Conservation (phyloP, 1,284 basidiomycete genomes). For the Xanthoconium separans region DNA sequence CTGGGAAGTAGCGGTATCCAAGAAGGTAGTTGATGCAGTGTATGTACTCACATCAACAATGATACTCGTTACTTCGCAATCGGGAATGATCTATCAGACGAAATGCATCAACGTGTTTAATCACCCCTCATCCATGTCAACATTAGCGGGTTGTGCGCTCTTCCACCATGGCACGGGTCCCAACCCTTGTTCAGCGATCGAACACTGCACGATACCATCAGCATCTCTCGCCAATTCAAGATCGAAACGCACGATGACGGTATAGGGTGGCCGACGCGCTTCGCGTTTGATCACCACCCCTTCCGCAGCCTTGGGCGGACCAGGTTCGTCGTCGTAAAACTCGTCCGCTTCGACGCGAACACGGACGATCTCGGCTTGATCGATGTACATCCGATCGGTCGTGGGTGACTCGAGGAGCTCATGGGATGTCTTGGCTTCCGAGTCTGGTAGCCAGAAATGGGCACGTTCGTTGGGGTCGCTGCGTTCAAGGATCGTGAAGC, state of each 20-base stretch:
- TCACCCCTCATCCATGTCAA: conserved; percentile 37
- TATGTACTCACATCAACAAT: conserved; percentile 3
- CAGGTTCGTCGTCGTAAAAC: conserved; percentile 91
- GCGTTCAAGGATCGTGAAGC: neutral
- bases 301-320: conserved; percentile 72
- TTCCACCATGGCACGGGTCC: conserved; percentile 78
- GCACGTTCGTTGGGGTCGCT: conserved; percentile 82
- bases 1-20: no score
- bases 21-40: neutral
- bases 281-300: conserved; percentile 60
- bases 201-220: conserved; percentile 53
- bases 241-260: conserved; percentile 59
- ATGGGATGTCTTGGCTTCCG: conserved; percentile 52
- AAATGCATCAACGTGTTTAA: neutral
- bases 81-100: neutral
- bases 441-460: conserved; percentile 78
- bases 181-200: conserved; percentile 87
- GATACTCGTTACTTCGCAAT: neutral
- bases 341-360: conserved; percentile 86
- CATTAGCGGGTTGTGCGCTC: conserved; percentile 42
- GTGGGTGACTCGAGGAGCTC: conserved; percentile 70
- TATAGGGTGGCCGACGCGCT: conserved; percentile 66
- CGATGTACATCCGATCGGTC: conserved; percentile 82
- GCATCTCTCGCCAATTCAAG: neutral
- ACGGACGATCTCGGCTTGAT: conserved; percentile 80